Percentiles rank a stretch among this genome's conserved stretches.
phyloP scores from a whole-genome alignment of 1,284 basidiomycete species.

The Volvariella surrecta region DNA sequence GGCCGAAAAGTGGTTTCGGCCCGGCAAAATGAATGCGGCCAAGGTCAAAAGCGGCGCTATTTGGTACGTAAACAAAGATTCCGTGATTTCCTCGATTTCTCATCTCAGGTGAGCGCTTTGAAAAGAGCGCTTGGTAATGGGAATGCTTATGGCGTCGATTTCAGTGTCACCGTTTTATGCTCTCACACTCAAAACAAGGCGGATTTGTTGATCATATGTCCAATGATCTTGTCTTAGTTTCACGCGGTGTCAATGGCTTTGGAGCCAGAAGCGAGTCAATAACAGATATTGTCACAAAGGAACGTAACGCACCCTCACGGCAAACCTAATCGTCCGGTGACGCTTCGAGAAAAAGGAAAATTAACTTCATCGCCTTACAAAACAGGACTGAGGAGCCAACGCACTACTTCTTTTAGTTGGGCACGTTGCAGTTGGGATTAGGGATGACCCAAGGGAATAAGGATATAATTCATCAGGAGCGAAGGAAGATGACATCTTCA shows the following conservation, averaged over 20 bases:
- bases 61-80: conserved; percentile 28
- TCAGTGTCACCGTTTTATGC: not conserved
- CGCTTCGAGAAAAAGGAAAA: not conserved
- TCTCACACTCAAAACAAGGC: not conserved
- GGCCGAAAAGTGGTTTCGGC: conserved; percentile 35
- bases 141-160: too few relatives aligned
- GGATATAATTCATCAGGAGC: not conserved
- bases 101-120: not conserved
- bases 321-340: not conserved
- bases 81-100: not conserved
- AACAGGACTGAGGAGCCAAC: not conserved
- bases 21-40: conserved; percentile 27
- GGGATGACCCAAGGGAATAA: not conserved
- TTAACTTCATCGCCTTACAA: not conserved
- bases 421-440: too few relatives aligned
- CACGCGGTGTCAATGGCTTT: not conserved
- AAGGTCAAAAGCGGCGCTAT: conserved; percentile 25
- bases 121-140: too few relatives aligned
- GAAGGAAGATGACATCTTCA: not conserved
- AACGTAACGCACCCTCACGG: not conserved
- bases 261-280: not conserved
- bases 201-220: not conserved
- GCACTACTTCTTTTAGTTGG: not conserved
- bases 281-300: not conserved
- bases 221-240: not conserved